Percentiles rank a stretch among this genome's conserved stretches.
Conservation (phyloP, 2,329 filamentous ascomycete genomes). For the Talaromyces rugulosus region DNA sequence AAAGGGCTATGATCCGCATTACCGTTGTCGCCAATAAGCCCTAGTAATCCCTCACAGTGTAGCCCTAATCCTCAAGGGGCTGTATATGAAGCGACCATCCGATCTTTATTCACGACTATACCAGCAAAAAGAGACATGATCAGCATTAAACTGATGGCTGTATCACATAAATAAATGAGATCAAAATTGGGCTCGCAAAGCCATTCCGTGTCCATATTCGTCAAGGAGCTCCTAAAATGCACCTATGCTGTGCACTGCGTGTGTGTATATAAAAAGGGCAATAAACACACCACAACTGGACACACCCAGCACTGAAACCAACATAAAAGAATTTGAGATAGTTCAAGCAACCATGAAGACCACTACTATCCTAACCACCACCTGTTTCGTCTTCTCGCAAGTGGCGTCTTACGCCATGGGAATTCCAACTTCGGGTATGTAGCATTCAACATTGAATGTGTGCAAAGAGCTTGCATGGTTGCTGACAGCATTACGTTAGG, state of each 20-base stretch:
- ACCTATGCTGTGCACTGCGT: neutral
- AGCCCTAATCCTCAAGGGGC: neutral
- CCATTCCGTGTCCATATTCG: conserved; percentile 1
- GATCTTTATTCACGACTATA: neutral
- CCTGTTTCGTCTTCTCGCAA: neutral
- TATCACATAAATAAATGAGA: neutral
- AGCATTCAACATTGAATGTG: neutral
- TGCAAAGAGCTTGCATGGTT: neutral
- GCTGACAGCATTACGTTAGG: neutral
- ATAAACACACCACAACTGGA: neutral
- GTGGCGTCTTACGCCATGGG: conserved; percentile 1
- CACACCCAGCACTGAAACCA: neutral
- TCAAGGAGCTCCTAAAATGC: neutral
- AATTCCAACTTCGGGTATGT: neutral
- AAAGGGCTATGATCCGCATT: neutral
- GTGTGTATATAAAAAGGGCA: neutral
- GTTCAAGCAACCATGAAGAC: neutral
- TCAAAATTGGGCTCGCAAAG: neutral
- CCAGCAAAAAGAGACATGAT: no score
- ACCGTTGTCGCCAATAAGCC: neutral
- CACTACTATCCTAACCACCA: neutral
- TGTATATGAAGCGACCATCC: neutral
- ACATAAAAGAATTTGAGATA: neutral
- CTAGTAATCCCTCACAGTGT: no score
- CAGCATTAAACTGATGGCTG: conserved; percentile 4